A percentile compares a stretch with the other conserved stretches of the same genome.
phyloP scores from a whole-genome alignment of 2,329 filamentous ascomycete species.

The Xylaria arbuscula region DNA sequence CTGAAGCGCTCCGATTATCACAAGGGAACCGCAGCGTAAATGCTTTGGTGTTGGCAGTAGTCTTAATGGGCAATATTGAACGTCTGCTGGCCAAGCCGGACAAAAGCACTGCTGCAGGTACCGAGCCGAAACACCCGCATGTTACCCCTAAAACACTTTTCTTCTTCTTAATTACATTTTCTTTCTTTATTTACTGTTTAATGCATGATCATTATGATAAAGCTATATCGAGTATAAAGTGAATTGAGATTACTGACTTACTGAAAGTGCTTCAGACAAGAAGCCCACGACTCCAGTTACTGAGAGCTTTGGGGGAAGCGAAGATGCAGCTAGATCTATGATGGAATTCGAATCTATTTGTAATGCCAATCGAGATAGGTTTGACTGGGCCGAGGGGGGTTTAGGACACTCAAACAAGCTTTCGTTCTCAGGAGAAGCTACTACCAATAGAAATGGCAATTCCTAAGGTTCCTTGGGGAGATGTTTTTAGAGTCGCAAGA shows the following conservation, averaged over 20 bases:
- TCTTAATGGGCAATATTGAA: conserved; percentile 14
- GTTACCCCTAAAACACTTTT: neutral
- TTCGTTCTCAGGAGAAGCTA: neutral
- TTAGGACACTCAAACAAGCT: neutral
- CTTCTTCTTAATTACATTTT: neutral
- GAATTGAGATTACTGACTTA: too few species aligned
- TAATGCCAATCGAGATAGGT: neutral
- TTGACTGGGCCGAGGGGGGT: neutral
- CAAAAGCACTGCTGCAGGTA: conserved; percentile 46
- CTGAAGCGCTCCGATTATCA: too few species aligned
- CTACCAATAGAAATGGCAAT: too few species aligned
- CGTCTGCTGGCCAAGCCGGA: conserved; percentile 34
- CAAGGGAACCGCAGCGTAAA: too few species aligned
- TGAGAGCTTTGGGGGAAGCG: neutral
- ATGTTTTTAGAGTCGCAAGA: too few species aligned
- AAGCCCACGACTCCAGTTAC: neutral
- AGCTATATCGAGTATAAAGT: too few species aligned
- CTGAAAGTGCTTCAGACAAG: too few species aligned
- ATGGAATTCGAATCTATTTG: neutral
- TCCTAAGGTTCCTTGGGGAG: too few species aligned
- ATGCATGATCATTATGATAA: too few species aligned
- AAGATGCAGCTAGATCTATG: neutral
- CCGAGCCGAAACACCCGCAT: conserved; percentile 10
- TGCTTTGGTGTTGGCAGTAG: neutral
- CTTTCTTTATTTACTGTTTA: neutral